Percentiles rank a stretch among this genome's conserved stretches.
These are phyloP conservation scores for Pyrrhoderma noxium DNA, from an alignment of 1,284 basidiomycete species.

Conservation along the genomic window DNA sequence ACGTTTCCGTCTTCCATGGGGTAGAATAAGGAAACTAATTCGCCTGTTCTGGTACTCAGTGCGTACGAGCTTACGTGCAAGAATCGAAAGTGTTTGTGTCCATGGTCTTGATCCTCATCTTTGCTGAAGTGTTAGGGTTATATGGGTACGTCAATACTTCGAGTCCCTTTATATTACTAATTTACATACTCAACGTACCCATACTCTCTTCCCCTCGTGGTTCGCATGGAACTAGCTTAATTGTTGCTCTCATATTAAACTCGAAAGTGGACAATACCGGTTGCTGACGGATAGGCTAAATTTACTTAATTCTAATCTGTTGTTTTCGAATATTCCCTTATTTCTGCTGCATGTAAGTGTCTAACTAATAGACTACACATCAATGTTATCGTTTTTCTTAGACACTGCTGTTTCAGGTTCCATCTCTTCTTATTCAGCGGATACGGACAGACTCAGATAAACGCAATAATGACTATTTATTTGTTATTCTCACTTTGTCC, in stretches of 20 bases:
- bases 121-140: conserved; percentile 78
- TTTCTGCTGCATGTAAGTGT: too few species aligned
- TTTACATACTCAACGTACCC: background rate
- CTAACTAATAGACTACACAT: too few species aligned
- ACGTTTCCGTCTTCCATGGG: too few species aligned
- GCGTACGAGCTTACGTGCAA: conserved; percentile 35
- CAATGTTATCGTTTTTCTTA: too few species aligned
- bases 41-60: conserved; percentile 10
- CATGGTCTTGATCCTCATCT: conserved; percentile 76
- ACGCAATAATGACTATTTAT: too few species aligned
- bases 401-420: too few species aligned
- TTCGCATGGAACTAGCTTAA: too few species aligned
- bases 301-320: too few species aligned
- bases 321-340: too few species aligned
- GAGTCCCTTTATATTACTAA: conserved; percentile 22
- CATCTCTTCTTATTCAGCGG: background rate
- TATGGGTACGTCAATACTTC: conserved; percentile 40
- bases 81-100: conserved; percentile 93
- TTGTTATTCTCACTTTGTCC: too few species aligned
- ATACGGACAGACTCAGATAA: conserved; percentile 2
- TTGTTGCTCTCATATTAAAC: conserved; percentile 89
- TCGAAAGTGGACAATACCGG: conserved; percentile 33
- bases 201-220: too few species aligned
- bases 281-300: conserved; percentile 1
- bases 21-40: too few species aligned